These are phyloP conservation scores for Alliaria petiolata DNA, from an alignment of 345 rosid species.

Conservation along the genomic window DNA sequence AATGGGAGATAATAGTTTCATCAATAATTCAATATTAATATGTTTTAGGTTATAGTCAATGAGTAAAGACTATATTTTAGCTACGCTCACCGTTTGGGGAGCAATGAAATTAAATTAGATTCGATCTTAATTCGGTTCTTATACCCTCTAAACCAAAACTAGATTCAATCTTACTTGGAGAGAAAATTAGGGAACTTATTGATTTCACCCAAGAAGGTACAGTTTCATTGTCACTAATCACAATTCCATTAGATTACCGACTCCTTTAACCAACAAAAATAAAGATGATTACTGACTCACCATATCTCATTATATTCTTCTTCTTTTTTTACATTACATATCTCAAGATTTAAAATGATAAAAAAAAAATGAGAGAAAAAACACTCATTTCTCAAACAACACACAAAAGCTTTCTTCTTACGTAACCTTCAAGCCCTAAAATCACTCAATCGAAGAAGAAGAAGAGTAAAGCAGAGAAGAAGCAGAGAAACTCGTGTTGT, in stretches of 20 bases:
- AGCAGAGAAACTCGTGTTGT: slow-evolving; percentile 81
- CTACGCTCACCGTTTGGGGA: too few relatives aligned
- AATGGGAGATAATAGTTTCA: too few relatives aligned
- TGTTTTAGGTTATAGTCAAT: too few relatives aligned
- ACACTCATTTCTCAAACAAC: slow-evolving; percentile 18
- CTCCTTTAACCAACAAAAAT: too few relatives aligned
- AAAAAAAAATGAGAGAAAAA: neutral
- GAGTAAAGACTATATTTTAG: too few relatives aligned
- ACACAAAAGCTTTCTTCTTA: slow-evolving; percentile 12
- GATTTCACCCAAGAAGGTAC: slow-evolving; percentile 6
- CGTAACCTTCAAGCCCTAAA: slow-evolving; percentile 31
- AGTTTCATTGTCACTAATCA: slow-evolving; percentile 14
- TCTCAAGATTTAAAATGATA: neutral
- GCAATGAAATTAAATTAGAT: too few relatives aligned
- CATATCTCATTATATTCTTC: slow-evolving; percentile 6
- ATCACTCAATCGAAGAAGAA: slow-evolving; percentile 34
- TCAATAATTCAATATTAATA: too few relatives aligned
- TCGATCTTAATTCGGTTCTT: neutral
- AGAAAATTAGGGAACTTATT: slow-evolving; percentile 1
- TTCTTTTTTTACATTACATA: slow-evolving; percentile 22
- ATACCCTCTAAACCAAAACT: neutral
- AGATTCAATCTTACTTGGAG: neutral
- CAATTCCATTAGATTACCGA: slow-evolving; percentile 9
- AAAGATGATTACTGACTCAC: too few relatives aligned
- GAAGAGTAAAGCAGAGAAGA: slow-evolving; percentile 75